Percentiles rank a stretch among this genome's conserved stretches.
These are phyloP conservation scores for Blastocladiella britannica DNA, from an alignment of 192 early-diverging fungal species.

Conservation along the genomic window DNA sequence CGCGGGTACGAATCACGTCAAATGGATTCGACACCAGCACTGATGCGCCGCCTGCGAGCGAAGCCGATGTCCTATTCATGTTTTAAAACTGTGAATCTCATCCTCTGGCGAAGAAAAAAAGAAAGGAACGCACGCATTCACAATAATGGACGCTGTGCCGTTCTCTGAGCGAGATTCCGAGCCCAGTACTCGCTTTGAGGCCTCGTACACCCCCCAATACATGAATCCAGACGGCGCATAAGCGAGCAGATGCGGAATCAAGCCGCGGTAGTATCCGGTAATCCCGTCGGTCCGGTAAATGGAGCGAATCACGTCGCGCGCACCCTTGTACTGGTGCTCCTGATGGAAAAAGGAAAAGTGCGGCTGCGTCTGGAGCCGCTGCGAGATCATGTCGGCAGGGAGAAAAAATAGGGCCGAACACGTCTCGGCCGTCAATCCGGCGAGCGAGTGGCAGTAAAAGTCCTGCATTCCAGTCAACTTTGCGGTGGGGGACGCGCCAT, in stretches of 20 bases:
- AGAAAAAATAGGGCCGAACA: slow-evolving; percentile 16
- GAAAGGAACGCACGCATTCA: background rate
- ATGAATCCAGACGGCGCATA: slow-evolving; percentile 23
- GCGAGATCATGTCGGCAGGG: slow-evolving; percentile 27
- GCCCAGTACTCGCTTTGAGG: slow-evolving; percentile 16
- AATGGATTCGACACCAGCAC: background rate
- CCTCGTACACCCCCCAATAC: slow-evolving; percentile 27
- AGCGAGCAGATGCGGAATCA: slow-evolving; percentile 13
- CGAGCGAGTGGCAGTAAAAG: background rate
- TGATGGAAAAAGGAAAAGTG: slow-evolving; percentile 3
- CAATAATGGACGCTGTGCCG: no score
- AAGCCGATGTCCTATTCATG: background rate
- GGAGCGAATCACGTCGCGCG: slow-evolving; percentile 12
- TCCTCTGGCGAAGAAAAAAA: background rate
- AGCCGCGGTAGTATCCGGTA: slow-evolving; percentile 21
- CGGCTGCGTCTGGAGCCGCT: slow-evolving; percentile 23
- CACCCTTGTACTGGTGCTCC: background rate
- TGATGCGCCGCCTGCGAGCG: background rate
- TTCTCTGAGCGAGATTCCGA: no score
- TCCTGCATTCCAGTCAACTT: no score
- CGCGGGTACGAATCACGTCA: background rate
- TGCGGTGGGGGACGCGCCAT: no score
- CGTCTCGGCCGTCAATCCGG: slow-evolving; percentile 2
- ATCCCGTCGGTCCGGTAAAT: slow-evolving; percentile 13
- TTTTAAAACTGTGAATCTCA: no score